Evolutionary conservation across 2,329 filamentous ascomycete genomes (phyloP).

Genomic region (Mollisiaceae sp.): DNA sequence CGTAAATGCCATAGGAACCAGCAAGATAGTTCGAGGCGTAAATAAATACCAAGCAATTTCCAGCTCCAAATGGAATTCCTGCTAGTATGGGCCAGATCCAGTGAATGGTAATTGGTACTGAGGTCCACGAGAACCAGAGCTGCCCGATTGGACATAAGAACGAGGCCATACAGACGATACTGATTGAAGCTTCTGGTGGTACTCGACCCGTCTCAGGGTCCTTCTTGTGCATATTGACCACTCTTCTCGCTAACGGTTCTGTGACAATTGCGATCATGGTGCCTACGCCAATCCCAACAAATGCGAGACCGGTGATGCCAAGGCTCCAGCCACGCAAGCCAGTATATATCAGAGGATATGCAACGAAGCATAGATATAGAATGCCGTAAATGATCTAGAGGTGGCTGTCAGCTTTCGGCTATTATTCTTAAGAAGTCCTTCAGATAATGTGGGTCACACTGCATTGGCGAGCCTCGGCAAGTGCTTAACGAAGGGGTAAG

Average conservation of each 20-base stretch:
- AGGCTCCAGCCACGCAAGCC: conserved; percentile 76
- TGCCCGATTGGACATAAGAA: conserved; percentile 78
- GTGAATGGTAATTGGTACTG: conserved; percentile 75
- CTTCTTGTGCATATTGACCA: conserved; percentile 77
- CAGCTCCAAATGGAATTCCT: conserved; percentile 78
- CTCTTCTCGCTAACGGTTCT: conserved; percentile 74
- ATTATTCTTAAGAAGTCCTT: conserved; percentile 2
- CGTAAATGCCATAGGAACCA: conserved; percentile 79
- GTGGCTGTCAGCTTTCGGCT: neutral
- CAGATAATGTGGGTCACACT: neutral
- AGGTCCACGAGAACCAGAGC: conserved; percentile 89
- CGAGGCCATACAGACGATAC: conserved; percentile 78
- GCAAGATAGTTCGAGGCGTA: conserved; percentile 83
- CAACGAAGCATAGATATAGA: conserved; percentile 88
- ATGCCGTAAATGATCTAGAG: conserved; percentile 76
- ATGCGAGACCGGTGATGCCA: conserved; percentile 76
- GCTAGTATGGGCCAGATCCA: conserved; percentile 82
- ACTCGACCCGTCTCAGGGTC: conserved; percentile 77
- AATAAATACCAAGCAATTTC: conserved; percentile 81
- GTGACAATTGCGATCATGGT: conserved; percentile 64
- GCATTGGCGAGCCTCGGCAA: neutral
- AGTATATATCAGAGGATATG: conserved; percentile 84
- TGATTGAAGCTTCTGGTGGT: conserved; percentile 80
- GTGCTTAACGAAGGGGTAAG: neutral
- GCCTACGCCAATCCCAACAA: conserved; percentile 72